A percentile compares a stretch with the other conserved stretches of the same genome.
phyloP scores from a whole-genome alignment of 1,284 basidiomycete genomes.

The Dichomitus squalens region DNA sequence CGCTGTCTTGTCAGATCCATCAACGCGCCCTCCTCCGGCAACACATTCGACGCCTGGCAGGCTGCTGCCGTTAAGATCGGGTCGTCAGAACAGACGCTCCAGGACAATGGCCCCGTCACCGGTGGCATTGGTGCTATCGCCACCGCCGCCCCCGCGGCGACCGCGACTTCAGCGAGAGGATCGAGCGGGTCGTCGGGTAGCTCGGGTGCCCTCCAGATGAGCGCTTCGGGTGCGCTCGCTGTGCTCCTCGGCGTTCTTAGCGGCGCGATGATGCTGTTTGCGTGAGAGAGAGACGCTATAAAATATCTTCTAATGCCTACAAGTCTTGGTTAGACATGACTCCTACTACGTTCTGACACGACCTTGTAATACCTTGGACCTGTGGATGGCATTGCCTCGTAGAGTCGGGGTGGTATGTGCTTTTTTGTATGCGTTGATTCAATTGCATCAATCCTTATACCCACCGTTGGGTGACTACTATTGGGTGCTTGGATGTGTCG shows the following conservation, averaged over 20 bases:
- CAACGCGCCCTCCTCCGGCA: constrained; percentile 58
- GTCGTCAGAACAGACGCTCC: constrained; percentile 37
- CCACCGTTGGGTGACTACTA: not conserved
- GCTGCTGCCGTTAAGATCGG: constrained; percentile 48
- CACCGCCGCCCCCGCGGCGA: constrained; percentile 31
- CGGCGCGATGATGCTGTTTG: constrained; percentile 13
- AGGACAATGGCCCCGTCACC: constrained; percentile 39
- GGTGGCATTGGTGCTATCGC: constrained; percentile 48
- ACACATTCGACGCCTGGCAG: constrained; percentile 54
- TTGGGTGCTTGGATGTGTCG: too few relatives aligned
- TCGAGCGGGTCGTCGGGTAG: constrained; percentile 1
- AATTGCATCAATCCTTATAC: constrained; percentile 6
- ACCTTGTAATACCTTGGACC: constrained; percentile 2
- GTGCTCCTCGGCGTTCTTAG: constrained; percentile 7
- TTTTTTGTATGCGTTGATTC: not conserved
- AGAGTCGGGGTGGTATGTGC: constrained; percentile 1
- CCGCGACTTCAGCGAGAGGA: constrained; percentile 13
- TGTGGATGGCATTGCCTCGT: constrained; percentile 1
- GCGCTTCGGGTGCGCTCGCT: constrained; percentile 8
- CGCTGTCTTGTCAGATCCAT: constrained; percentile 42
- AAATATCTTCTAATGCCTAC: not conserved
- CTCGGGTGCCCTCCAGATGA: constrained; percentile 8
- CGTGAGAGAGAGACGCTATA: constrained; percentile 4
- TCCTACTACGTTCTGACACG: not conserved
- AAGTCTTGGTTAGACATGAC: constrained; percentile 10